Evolutionary conservation across 1,284 basidiomycete genomes (phyloP).

Genomic region (Austroboletus olivaceoglutinosus): DNA sequence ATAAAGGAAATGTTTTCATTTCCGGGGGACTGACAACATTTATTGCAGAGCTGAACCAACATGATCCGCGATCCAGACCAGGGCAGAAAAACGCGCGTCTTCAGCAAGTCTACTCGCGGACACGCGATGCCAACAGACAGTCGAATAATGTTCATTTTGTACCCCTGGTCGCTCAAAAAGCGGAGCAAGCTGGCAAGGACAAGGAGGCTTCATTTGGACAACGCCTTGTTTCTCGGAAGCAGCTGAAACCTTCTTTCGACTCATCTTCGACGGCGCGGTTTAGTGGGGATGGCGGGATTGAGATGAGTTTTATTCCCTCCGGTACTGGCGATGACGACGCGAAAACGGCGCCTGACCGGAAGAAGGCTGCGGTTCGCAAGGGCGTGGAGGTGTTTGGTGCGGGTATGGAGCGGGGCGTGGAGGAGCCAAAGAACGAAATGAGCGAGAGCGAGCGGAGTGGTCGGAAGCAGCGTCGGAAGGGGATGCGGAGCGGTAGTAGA

Average conservation of each 20-base stretch:
- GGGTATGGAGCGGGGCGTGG: constrained; percentile 78
- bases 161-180: constrained; percentile 53
- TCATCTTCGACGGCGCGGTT: constrained; percentile 12
- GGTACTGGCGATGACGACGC: constrained; percentile 35
- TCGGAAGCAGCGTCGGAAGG: constrained; percentile 67
- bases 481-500: constrained; percentile 81
- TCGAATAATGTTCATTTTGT: constrained; percentile 55
- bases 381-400: constrained; percentile 80
- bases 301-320: constrained; percentile 65
- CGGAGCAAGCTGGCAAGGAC: constrained; percentile 37
- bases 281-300: constrained; percentile 54
- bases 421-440: constrained; percentile 45
- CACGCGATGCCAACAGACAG: constrained; percentile 40
- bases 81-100: constrained; percentile 45
- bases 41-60: constrained; percentile 46
- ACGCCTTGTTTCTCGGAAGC: constrained; percentile 44
- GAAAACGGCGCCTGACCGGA: constrained; percentile 9
- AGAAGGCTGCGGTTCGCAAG: constrained; percentile 45
- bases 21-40: constrained; percentile 11
- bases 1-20: constrained; percentile 20
- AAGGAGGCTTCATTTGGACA: constrained; percentile 69
- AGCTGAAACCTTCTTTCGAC: constrained; percentile 8
- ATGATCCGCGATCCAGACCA: constrained; percentile 48
- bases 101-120: constrained; percentile 46
- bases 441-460: constrained; percentile 64